These are phyloP conservation scores for Geopyxis carbonaria DNA, from an alignment of 495 filamentous ascomycete species.

Conservation along the genomic window DNA sequence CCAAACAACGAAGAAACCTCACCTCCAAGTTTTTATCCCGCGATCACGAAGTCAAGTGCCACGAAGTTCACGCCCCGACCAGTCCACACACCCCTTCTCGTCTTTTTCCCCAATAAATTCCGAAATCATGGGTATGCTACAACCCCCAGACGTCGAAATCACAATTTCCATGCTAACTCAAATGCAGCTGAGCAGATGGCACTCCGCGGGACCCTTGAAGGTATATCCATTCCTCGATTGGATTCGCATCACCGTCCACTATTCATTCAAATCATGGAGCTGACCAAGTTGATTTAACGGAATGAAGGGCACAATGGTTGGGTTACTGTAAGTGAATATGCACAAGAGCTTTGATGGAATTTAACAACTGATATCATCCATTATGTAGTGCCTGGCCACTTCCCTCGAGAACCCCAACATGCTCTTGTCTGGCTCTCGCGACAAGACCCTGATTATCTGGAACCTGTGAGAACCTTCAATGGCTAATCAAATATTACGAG, in stretches of 20 bases:
- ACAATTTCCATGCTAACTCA: conserved; percentile 17
- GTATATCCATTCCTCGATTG: conserved; percentile 6
- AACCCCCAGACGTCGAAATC: too few species aligned
- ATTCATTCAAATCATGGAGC: conserved; percentile 11
- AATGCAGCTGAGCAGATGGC: conserved; percentile 23
- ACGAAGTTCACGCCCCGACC: too few species aligned
- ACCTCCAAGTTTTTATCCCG: too few species aligned
- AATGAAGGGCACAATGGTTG: conserved; percentile 37
- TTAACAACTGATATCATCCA: background rate
- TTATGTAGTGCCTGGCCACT: conserved; percentile 55
- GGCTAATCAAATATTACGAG: conserved; percentile 4
- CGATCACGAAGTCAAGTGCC: too few species aligned
- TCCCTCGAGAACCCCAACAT: conserved; percentile 99
- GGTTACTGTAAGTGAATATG: conserved; percentile 37
- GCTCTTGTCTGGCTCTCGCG: conserved; percentile 91
- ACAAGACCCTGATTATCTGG: conserved; percentile 99
- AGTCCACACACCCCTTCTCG: too few species aligned
- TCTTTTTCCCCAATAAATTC: too few species aligned
- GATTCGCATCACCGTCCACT: background rate
- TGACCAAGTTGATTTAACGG: conserved; percentile 8
- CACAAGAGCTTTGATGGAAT: background rate
- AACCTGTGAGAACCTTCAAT: conserved; percentile 43
- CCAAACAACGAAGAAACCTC: too few species aligned
- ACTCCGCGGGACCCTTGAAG: conserved; percentile 26
- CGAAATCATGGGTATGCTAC: too few species aligned